phyloP scores from a whole-genome alignment of 345 rosid genomes.

The Murraya paniculata region DNA sequence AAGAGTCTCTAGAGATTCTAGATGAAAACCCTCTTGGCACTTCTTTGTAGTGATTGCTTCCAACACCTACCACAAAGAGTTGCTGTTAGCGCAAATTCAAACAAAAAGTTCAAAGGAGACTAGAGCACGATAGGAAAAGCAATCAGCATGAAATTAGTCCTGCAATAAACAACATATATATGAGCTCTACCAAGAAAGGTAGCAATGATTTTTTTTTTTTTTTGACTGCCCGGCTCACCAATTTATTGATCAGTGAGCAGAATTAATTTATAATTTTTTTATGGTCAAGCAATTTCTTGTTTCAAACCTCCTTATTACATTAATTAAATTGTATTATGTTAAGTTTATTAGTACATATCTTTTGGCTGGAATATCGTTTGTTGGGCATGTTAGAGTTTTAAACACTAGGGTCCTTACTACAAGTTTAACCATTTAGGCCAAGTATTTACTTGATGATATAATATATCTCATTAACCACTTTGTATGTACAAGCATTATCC shows the following conservation, averaged over 20 bases:
- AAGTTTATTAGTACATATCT: too few species aligned
- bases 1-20: slow-evolving; percentile 89
- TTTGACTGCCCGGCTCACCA: background rate
- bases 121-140: background rate
- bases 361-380: too few species aligned
- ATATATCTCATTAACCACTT: background rate
- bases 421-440: too few species aligned
- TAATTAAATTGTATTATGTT: too few species aligned
- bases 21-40: slow-evolving; percentile 74
- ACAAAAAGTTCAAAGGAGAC: background rate
- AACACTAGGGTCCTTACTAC: too few species aligned
- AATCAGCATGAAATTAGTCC: background rate
- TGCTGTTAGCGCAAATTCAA: slow-evolving; percentile 5
- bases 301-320: background rate
- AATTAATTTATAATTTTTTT: background rate
- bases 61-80: slow-evolving; percentile 47
- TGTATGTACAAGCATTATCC: background rate
- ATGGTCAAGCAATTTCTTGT: background rate
- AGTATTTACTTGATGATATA: too few species aligned
- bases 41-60: slow-evolving; percentile 87
- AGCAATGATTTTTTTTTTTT: background rate
- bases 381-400: too few species aligned
- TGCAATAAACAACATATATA: background rate
- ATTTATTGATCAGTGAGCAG: background rate
- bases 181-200: background rate